Evolutionary conservation across 345 rosid genomes (phyloP).

Genomic region (Abelmoschus esculentus): DNA sequence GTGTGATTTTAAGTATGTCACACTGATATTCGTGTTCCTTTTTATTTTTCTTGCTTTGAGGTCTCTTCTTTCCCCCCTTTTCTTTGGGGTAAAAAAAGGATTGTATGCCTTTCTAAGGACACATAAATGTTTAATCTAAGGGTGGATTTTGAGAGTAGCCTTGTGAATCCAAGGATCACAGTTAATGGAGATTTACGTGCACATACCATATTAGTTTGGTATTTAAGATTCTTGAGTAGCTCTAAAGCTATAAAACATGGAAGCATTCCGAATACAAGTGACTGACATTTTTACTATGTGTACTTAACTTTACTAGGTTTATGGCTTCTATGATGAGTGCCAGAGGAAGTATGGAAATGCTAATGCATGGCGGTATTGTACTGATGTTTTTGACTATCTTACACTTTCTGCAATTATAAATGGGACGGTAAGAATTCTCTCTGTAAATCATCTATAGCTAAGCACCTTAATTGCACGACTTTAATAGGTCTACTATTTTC

Average conservation of each 20-base stretch:
- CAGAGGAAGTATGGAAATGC: background rate
- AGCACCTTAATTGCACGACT: background rate
- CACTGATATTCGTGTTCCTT: background rate
- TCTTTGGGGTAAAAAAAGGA: background rate
- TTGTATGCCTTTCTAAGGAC: background rate
- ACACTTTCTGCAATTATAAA: background rate
- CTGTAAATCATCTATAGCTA: background rate
- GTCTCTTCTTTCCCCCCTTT: background rate
- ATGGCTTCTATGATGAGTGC: background rate
- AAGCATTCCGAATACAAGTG: too few relatives aligned
- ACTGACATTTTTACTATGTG: slow-evolving; percentile 8
- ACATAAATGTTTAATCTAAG: background rate
- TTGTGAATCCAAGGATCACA: background rate
- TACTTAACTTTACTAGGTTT: background rate
- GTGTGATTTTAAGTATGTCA: background rate
- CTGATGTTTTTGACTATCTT: background rate
- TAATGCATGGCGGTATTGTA: background rate
- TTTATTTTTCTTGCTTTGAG: background rate
- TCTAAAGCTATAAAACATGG: too few relatives aligned
- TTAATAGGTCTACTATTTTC: background rate
- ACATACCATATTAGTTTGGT: too few relatives aligned
- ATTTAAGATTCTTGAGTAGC: too few relatives aligned
- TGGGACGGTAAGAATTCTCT: background rate
- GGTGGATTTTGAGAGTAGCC: background rate
- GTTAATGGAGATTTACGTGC: too few relatives aligned